Conservation (phyloP, 495 filamentous ascomycete species). For the Trichoderma orchidacearum region DNA sequence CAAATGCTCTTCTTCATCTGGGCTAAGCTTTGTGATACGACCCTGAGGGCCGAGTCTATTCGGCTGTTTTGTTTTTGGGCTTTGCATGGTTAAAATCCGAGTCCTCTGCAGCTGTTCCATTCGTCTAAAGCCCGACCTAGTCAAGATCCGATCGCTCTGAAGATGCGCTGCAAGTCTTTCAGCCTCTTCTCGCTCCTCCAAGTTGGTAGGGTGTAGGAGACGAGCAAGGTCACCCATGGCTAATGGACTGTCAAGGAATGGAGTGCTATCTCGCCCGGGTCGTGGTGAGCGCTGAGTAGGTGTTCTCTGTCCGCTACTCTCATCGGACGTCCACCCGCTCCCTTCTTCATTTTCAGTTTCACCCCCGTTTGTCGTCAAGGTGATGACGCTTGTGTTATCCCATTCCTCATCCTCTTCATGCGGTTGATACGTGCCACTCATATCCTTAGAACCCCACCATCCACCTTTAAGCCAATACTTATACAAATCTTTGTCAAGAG, state of each 20-base stretch:
- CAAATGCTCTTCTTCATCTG: slow-evolving; percentile 64
- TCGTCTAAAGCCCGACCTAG: slow-evolving; percentile 61
- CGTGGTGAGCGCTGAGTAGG: slow-evolving; percentile 44
- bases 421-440: slow-evolving; percentile 55
- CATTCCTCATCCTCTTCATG: slow-evolving; percentile 48
- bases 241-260: slow-evolving; percentile 47
- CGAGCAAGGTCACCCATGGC: slow-evolving; percentile 56
- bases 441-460: slow-evolving; percentile 70
- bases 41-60: slow-evolving; percentile 7
- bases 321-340: slow-evolving; percentile 39
- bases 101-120: slow-evolving; percentile 50
- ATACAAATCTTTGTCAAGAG: slow-evolving; percentile 58
- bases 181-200: slow-evolving; percentile 69
- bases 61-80: slow-evolving; percentile 21
- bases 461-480: slow-evolving; percentile 66
- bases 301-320: slow-evolving; percentile 51
- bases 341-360: slow-evolving; percentile 20
- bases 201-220: slow-evolving; percentile 70
- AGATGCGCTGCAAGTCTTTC: slow-evolving; percentile 73
- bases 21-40: slow-evolving; percentile 21
- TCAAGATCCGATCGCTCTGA: slow-evolving; percentile 52
- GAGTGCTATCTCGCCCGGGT: slow-evolving; percentile 41
- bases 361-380: slow-evolving; percentile 19
- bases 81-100: slow-evolving; percentile 36
- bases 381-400: slow-evolving; percentile 57